Evolutionary conservation across 352 stramenopile species (phyloP), one percentile per base, ranked within the genome.

Genomic region (Globisporangium nodosum): DNA sequence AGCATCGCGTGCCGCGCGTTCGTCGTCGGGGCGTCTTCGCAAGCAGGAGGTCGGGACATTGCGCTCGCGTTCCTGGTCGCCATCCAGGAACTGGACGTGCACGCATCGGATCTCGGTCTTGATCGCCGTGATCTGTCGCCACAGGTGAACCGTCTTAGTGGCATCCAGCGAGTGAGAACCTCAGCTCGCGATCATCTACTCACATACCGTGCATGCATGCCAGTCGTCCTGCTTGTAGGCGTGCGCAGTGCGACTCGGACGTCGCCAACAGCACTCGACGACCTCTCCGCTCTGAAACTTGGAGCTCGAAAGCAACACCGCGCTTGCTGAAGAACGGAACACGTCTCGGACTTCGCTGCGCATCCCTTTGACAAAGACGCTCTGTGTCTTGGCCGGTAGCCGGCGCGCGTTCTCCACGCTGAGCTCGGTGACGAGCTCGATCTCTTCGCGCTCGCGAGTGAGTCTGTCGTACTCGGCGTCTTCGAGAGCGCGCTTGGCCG

Each of bases 261-360:
- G 73, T 40, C 77, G 66, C 58, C 72, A 81, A 35, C 75, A 86
- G 40, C 77, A 74, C 61, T 89, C 77, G 2, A 76, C 75, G 1
- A 66, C 31, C 12, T 87, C 76, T 0, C 68, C 71, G 27, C 70
- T 45, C 12, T 65, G 55, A 16, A 85, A 62, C 15, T n/a, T 15
- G 52, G 39, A 46, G 18, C 50, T 24, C 30, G 31, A 43, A 24
- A 37, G 11, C 18, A 42, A 24, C n/a, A 48, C 12, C 40, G 52
- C 18, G 16, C 18, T 39, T 46, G 45, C 12, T 51, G 46, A 42
- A 30, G 42, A 18, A 11, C 53, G 33, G 49, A 85, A 88, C 3
- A 81, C 66, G 3, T 63, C 58, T 31, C 60, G 35, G 7, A 88
- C n/a, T 30, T 88, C 77, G 15, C 49, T 68, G 13, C 53, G 31